phyloP scores from a whole-genome alignment of 1,284 basidiomycete genomes.

The Cutaneotrichosporon sp. region DNA sequence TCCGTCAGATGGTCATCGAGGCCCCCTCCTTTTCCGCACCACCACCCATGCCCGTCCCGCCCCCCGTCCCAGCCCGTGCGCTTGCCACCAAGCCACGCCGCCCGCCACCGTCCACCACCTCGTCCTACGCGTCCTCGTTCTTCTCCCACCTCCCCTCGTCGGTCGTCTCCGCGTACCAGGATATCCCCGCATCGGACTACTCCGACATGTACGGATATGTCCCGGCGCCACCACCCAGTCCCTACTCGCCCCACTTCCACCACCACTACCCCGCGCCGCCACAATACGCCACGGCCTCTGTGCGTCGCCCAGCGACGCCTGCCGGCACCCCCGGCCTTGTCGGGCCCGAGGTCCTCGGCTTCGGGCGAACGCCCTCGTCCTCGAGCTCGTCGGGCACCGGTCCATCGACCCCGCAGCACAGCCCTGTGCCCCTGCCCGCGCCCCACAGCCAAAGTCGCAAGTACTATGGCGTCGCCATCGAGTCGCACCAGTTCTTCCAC shows the following conservation, averaged over 20 bases:
- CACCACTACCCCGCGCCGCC: background rate
- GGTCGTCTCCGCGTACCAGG: background rate
- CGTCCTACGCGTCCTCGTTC: background rate
- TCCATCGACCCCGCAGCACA: background rate
- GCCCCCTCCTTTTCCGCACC: conserved; percentile 66
- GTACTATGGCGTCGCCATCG: background rate
- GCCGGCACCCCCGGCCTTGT: conserved; percentile 16
- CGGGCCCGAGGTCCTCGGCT: background rate
- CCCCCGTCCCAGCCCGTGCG: background rate
- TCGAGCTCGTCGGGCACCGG: background rate
- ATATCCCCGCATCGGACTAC: background rate
- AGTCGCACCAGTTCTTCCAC: background rate
- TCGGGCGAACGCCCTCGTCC: background rate
- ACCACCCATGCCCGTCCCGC: background rate
- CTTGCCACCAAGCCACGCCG: background rate
- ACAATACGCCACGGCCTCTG: background rate
- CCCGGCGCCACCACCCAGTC: background rate
- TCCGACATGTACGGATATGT: background rate
- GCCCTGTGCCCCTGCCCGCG: background rate
- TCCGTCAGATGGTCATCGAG: conserved; percentile 62
- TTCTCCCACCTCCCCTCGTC: background rate
- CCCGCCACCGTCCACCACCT: background rate
- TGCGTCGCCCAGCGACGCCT: conserved; percentile 5
- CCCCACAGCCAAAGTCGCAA: background rate
- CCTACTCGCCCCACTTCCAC: conserved; percentile 2